These are phyloP conservation scores for Sugiyamaella boreocaroliniensis DNA, from an alignment of 805 yeast species.

Conservation along the genomic window DNA sequence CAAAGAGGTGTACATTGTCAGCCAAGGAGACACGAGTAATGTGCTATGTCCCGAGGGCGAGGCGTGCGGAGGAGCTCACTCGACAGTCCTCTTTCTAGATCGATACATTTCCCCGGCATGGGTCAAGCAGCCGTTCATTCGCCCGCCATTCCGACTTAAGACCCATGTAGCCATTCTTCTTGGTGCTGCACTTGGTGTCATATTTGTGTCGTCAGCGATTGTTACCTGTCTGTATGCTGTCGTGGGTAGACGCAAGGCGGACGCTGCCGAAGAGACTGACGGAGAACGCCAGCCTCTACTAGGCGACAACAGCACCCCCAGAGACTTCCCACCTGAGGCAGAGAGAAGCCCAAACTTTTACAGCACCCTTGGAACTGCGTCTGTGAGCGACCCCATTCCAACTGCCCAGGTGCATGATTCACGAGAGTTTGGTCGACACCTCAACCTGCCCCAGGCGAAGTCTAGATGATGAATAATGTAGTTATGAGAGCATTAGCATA, in stretches of 20 bases:
- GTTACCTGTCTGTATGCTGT: conserved; percentile 10
- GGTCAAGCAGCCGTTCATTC: conserved; percentile 20
- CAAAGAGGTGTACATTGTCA: conserved; percentile 18
- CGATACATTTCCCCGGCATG: conserved; percentile 30
- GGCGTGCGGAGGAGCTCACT: conserved; percentile 8
- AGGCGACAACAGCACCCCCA: background rate
- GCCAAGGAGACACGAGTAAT: conserved; percentile 23
- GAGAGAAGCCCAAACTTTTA: background rate
- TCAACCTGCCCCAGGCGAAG: conserved; percentile 18
- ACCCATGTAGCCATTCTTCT: conserved; percentile 28
- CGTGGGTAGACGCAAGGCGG: conserved; percentile 8
- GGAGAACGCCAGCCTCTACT: conserved; percentile 12
- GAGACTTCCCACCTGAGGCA: background rate
- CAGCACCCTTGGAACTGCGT: background rate
- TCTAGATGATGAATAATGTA: background rate
- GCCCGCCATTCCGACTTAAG: conserved; percentile 26
- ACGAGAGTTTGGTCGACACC: conserved; percentile 28
- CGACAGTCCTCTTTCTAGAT: conserved; percentile 29
- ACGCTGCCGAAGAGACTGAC: background rate
- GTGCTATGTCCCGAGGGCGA: conserved; percentile 11
- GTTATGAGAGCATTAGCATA: background rate
- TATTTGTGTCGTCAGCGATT: conserved; percentile 14
- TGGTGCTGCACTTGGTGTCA: conserved; percentile 27
- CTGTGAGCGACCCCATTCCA: conserved; percentile 20
- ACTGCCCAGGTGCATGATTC: conserved; percentile 22